Conservation (phyloP, 352 stramenopile genomes). For the Thalassiosira mediterranea region DNA sequence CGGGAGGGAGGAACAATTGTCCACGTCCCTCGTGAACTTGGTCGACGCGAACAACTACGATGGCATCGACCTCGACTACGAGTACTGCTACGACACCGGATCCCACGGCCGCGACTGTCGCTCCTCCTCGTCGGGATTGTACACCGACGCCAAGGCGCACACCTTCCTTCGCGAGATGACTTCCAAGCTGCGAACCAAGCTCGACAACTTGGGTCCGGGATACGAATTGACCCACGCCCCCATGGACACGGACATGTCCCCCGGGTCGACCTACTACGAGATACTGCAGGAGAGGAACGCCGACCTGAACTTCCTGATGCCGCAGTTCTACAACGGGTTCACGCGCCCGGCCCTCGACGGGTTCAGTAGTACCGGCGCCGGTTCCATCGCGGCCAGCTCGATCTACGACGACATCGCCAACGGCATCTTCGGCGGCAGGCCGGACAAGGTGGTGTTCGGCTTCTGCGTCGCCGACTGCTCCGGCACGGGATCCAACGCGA, state of each 20-base stretch:
- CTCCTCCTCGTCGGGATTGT: slow-evolving; percentile 4
- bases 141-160: background rate
- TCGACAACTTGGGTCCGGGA: slow-evolving; percentile 29
- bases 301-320: slow-evolving; percentile 23
- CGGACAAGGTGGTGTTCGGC: slow-evolving; percentile 53
- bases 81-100: slow-evolving; percentile 68
- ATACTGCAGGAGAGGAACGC: slow-evolving; percentile 31
- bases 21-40: slow-evolving; percentile 51
- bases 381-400: slow-evolving; percentile 14
- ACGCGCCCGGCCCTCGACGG: slow-evolving; percentile 47
- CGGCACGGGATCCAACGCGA: slow-evolving; percentile 34
- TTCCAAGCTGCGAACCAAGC: slow-evolving; percentile 44
- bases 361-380: slow-evolving; percentile 23
- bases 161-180: slow-evolving; percentile 38
- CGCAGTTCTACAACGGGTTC: slow-evolving; percentile 72
- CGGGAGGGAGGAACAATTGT: slow-evolving; percentile 62
- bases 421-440: slow-evolving; percentile 44
- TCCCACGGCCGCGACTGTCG: background rate
- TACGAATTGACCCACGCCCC: slow-evolving; percentile 64
- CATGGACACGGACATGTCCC: slow-evolving; percentile 64
- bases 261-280: slow-evolving; percentile 29
- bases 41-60: slow-evolving; percentile 61
- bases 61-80: slow-evolving; percentile 74
- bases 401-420: slow-evolving; percentile 30
- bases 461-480: slow-evolving; percentile 57